These are phyloP conservation scores for Jaminaea rosea DNA, from an alignment of 1,284 basidiomycete species.

Conservation along the genomic window DNA sequence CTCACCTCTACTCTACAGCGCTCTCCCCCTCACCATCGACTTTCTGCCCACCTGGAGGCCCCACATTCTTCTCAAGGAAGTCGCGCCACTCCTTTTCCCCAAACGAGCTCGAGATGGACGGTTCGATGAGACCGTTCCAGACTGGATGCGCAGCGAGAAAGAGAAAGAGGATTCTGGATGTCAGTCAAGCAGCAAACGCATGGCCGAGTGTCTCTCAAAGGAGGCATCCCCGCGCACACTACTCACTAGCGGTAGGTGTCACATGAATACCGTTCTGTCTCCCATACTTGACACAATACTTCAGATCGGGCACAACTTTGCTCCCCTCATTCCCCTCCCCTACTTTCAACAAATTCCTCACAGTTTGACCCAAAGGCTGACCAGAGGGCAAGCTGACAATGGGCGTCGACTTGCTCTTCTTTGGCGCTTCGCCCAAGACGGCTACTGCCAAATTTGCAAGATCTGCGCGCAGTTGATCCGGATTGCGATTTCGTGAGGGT, in stretches of 20 bases:
- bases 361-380: slow-evolving; percentile 44
- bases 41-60: not conserved
- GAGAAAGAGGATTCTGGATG: not conserved
- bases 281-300: slow-evolving; percentile 68
- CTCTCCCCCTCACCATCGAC: not conserved
- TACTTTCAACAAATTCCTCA: slow-evolving; percentile 60
- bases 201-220: not conserved
- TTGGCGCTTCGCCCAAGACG: slow-evolving; percentile 49
- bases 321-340: slow-evolving; percentile 67
- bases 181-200: not conserved
- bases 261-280: slow-evolving; percentile 87
- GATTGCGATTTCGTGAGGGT: slow-evolving; percentile 61
- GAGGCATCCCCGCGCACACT: not conserved
- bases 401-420: slow-evolving; percentile 16
- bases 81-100: slow-evolving; percentile 72
- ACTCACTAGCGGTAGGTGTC: slow-evolving; percentile 63
- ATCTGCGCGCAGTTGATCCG: slow-evolving; percentile 48
- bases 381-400: slow-evolving; percentile 9
- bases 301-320: slow-evolving; percentile 69
- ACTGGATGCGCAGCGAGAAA: slow-evolving; percentile 5
- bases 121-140: slow-evolving; percentile 61
- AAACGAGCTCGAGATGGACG: slow-evolving; percentile 68
- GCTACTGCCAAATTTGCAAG: slow-evolving; percentile 57
- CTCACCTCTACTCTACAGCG: not conserved
- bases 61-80: slow-evolving; percentile 64